These are phyloP conservation scores for Aspergillus glaucus DNA, from an alignment of 2,329 filamentous ascomycete species.

Conservation along the genomic window DNA sequence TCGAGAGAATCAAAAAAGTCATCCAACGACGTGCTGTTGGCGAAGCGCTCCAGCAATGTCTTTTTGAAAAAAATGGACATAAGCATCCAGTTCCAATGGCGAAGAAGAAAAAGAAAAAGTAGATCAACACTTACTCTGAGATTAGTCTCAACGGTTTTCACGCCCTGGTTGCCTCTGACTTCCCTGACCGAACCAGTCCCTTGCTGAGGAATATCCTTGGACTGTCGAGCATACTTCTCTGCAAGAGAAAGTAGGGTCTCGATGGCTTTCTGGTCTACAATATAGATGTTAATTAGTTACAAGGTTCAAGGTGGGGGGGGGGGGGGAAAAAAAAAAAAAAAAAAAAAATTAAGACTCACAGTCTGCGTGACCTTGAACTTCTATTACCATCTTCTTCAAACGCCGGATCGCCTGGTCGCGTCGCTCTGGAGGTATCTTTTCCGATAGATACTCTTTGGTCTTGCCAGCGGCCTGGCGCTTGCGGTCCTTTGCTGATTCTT, in stretches of 20 bases:
- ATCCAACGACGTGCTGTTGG: slow-evolving; percentile 84
- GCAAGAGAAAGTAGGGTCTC: slow-evolving; percentile 77
- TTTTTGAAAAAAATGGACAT: slow-evolving; percentile 22
- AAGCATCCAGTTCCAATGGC: too few species aligned
- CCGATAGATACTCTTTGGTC: slow-evolving; percentile 67
- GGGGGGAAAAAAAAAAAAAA: not conserved
- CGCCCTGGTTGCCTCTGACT: not conserved
- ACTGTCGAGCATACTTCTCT: slow-evolving; percentile 76
- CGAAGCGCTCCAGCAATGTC: slow-evolving; percentile 88
- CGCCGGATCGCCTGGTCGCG: slow-evolving; percentile 88
- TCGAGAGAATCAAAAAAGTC: slow-evolving; percentile 81
- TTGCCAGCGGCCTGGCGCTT: slow-evolving; percentile 34
- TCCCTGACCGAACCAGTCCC: slow-evolving; percentile 65
- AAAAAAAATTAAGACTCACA: slow-evolving; percentile 46
- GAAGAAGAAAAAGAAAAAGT: not conserved
- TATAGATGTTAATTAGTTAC: not conserved
- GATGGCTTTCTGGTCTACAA: slow-evolving; percentile 72
- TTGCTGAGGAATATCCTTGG: slow-evolving; percentile 58
- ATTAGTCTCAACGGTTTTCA: slow-evolving; percentile 54
- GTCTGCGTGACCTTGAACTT: slow-evolving; percentile 91
- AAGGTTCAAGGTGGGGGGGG: not conserved
- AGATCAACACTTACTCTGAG: slow-evolving; percentile 53
- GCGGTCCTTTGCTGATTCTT: slow-evolving; percentile 42
- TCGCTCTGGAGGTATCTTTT: slow-evolving; percentile 87
- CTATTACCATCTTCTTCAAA: slow-evolving; percentile 95